These are phyloP conservation scores for Didymella pinodella DNA, from an alignment of 2,329 filamentous ascomycete genomes.

Conservation along the genomic window DNA sequence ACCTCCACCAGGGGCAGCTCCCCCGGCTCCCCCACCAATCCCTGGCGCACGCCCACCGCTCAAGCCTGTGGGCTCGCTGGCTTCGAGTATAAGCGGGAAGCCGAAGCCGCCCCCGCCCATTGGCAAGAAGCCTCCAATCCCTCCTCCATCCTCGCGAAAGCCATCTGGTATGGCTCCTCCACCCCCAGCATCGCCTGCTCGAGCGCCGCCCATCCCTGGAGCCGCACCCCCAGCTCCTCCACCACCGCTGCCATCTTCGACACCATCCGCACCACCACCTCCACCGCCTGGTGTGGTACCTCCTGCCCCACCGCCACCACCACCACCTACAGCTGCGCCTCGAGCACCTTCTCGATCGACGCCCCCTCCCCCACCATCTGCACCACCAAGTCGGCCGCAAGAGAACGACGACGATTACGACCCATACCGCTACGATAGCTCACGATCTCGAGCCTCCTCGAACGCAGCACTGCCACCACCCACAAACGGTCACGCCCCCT, in stretches of 20 bases:
- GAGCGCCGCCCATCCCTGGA: constrained; percentile 49
- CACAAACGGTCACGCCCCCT: constrained; percentile 53
- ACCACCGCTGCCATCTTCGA: constrained; percentile 50
- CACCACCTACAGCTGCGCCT: constrained; percentile 46
- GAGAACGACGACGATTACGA: constrained; percentile 41
- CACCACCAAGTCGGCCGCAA: constrained; percentile 49
- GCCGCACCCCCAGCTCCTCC: constrained; percentile 50
- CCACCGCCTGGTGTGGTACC: constrained; percentile 54
- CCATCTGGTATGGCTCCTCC: constrained; percentile 59
- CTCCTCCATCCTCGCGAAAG: constrained; percentile 65
- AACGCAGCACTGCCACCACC: constrained; percentile 61
- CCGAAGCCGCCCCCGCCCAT: constrained; percentile 78
- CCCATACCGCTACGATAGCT: constrained; percentile 54
- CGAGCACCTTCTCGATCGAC: constrained; percentile 27
- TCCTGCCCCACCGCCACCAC: constrained; percentile 41
- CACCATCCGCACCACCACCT: constrained; percentile 54
- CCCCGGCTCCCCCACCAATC: constrained; percentile 57
- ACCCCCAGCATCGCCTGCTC: constrained; percentile 55
- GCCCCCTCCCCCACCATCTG: constrained; percentile 34
- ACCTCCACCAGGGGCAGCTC: constrained; percentile 28
- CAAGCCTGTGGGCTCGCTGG: constrained; percentile 66
- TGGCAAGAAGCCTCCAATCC: constrained; percentile 74
- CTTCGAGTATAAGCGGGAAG: constrained; percentile 65
- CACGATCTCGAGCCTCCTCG: constrained; percentile 32
- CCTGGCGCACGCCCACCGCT: constrained; percentile 66